Evolutionary conservation across 1,139 yeast species (phyloP).

Genomic region (Suhomyces wounanorum): DNA sequence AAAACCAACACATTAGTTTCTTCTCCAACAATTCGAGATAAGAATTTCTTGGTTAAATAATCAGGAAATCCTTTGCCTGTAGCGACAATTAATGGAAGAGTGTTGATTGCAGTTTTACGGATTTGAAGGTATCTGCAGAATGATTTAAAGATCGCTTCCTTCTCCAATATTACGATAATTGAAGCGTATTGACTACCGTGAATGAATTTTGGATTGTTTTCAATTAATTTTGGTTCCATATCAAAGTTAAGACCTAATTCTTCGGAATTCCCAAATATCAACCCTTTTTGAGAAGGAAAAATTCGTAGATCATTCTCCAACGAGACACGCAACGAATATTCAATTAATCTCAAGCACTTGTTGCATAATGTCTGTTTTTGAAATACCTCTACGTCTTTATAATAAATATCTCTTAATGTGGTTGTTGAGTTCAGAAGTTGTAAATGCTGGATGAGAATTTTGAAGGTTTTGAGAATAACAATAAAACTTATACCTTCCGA

Average conservation of each 20-base stretch:
- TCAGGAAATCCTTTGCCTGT: conserved; percentile 75
- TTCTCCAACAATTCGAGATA: conserved; percentile 22
- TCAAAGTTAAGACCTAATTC: conserved; percentile 13
- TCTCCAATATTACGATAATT: conserved; percentile 61
- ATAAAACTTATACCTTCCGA: conserved; percentile 4
- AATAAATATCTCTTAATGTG: conserved; percentile 66
- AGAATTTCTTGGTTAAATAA: conserved; percentile 28
- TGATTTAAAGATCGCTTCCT: conserved; percentile 55
- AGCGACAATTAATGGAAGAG: conserved; percentile 33
- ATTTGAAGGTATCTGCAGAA: conserved; percentile 26
- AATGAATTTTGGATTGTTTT: not conserved
- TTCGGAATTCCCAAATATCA: conserved; percentile 45
- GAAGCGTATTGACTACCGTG: not conserved
- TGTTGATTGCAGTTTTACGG: conserved; percentile 7
- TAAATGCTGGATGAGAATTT: conserved; percentile 24
- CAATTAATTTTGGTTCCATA: conserved; percentile 28
- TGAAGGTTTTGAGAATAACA: conserved; percentile 21
- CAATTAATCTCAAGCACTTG: conserved; percentile 37
- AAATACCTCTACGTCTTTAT: conserved; percentile 62
- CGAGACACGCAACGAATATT: conserved; percentile 27
- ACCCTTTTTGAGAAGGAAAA: conserved; percentile 65
- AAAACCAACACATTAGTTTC: conserved; percentile 28
- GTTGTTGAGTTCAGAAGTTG: conserved; percentile 22
- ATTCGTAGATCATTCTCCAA: conserved; percentile 40
- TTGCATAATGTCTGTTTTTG: conserved; percentile 49